Evolutionary conservation across 2,329 filamentous ascomycete species (phyloP).

Genomic region (Apiospora marii): DNA sequence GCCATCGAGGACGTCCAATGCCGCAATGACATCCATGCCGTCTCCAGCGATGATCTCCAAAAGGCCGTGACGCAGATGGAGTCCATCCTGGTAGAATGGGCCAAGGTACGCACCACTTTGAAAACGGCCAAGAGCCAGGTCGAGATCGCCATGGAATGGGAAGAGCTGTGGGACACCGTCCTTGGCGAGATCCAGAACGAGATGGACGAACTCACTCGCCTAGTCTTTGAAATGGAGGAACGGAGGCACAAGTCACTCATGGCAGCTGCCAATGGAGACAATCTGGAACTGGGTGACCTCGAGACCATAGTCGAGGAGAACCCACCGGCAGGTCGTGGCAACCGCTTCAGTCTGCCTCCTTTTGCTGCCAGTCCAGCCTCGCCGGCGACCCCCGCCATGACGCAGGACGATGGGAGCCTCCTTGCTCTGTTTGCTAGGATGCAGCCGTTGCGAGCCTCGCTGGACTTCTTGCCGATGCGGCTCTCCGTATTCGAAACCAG

Average conservation of each 20-base stretch:
- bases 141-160: conserved; percentile 98
- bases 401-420: conserved; percentile 85
- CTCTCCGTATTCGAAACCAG: conserved; percentile 84
- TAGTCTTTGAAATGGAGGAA: conserved; percentile 99
- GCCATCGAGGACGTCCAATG: conserved; percentile 93
- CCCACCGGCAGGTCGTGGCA: conserved; percentile 67
- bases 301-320: conserved; percentile 94
- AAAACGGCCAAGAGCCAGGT: conserved; percentile 87
- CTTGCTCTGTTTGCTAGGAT: conserved; percentile 92
- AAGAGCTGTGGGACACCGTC: conserved; percentile 94
- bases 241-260: conserved; percentile 82
- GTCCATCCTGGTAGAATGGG: conserved; percentile 83
- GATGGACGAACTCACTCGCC: conserved; percentile 76
- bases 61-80: conserved; percentile 90
- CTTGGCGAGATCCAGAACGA: conserved; percentile 93
- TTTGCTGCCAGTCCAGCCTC: conserved; percentile 70
- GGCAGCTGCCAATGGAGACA: conserved; percentile 66
- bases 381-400: conserved; percentile 64
- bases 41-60: conserved; percentile 76
- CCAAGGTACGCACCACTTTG: conserved; percentile 78
- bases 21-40: conserved; percentile 75
- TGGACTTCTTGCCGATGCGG: conserved; percentile 96
- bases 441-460: conserved; percentile 89
- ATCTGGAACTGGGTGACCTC: conserved; percentile 83
- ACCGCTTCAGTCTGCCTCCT: conserved; percentile 72